These are phyloP conservation scores for Leccinum broughii DNA, from an alignment of 768 basidiomycete species.

Conservation along the genomic window DNA sequence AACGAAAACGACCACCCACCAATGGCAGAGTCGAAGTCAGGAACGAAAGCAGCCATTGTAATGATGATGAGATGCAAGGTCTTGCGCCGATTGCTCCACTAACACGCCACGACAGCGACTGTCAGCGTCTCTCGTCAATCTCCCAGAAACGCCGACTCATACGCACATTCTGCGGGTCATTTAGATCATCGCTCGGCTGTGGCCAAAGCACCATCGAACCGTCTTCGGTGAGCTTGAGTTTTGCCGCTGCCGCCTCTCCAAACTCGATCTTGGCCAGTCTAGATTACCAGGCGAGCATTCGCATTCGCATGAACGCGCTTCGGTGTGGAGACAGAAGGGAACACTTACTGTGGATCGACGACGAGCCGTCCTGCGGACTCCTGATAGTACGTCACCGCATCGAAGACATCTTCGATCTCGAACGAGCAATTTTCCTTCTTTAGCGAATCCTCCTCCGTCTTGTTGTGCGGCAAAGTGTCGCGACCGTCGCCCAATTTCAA, in stretches of 20 bases:
- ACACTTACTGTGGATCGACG: conserved; percentile 57
- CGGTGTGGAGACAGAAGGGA: neutral
- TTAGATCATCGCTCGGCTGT: conserved; percentile 48
- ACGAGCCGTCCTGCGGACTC: conserved; percentile 57
- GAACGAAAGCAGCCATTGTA: conserved; percentile 53
- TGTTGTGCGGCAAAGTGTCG: neutral
- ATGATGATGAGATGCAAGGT: conserved; percentile 47
- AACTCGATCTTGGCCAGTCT: conserved; percentile 53
- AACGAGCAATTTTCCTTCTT: neutral
- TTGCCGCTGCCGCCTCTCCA: conserved; percentile 45
- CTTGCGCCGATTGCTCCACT: conserved; percentile 50
- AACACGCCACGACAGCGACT: neutral
- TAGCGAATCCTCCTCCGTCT: conserved; percentile 3
- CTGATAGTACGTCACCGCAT: conserved; percentile 49
- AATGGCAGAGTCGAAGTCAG: conserved; percentile 54
- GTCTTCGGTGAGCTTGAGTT: conserved; percentile 46
- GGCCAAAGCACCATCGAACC: conserved; percentile 56
- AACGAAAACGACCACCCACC: conserved; percentile 32
- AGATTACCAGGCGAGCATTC: neutral
- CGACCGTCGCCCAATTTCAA: neutral
- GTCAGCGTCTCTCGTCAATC: neutral
- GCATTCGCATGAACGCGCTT: neutral
- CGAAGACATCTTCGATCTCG: conserved; percentile 22
- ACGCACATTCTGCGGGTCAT: conserved; percentile 56
- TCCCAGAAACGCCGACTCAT: neutral